Percentiles rank a stretch among this genome's conserved stretches.
These are phyloP conservation scores for Wickerhamiella sergipiensis DNA, from an alignment of 805 yeast genomes.

Conservation along the genomic window DNA sequence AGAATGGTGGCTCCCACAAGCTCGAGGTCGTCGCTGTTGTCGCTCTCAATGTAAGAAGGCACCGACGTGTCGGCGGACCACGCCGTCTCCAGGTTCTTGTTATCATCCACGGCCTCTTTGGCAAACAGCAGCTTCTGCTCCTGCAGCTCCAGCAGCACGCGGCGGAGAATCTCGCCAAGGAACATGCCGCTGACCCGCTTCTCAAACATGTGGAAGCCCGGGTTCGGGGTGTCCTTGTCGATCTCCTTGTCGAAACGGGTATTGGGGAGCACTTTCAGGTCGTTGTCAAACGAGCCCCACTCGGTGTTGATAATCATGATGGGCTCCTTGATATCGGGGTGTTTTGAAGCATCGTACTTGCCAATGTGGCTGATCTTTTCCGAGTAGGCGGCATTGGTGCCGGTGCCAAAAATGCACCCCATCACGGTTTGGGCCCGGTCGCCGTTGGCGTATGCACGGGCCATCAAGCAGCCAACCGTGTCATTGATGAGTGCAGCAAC, in stretches of 20 bases:
- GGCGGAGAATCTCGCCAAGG: constrained; percentile 78
- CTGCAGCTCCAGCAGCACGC: constrained; percentile 50
- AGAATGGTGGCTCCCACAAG: constrained; percentile 13
- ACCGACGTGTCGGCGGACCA: constrained; percentile 73
- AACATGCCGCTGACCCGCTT: constrained; percentile 88
- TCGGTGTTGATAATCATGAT: constrained; percentile 88
- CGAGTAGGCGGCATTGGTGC: constrained; percentile 91
- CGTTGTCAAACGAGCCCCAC: constrained; percentile 96
- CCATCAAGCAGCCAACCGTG: constrained; percentile 85
- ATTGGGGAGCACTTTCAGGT: constrained; percentile 55
- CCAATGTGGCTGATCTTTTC: constrained; percentile 63
- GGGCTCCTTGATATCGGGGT: constrained; percentile 21
- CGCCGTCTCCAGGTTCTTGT: constrained; percentile 41
- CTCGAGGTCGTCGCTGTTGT: constrained; percentile 52
- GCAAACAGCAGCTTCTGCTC: constrained; percentile 41
- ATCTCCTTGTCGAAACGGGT: constrained; percentile 64
- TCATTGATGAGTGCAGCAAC: constrained; percentile 90
- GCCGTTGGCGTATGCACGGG: constrained; percentile 70
- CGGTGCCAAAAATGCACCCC: constrained; percentile 94
- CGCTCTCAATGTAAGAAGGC: constrained; percentile 76
- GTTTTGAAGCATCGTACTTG: constrained; percentile 45
- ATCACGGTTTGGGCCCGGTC: constrained; percentile 60
- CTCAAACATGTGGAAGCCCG: constrained; percentile 83
- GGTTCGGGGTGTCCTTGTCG: constrained; percentile 64
- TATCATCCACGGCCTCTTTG: constrained; percentile 5